Evolutionary conservation across 768 basidiomycete genomes (phyloP), one percentile per base, ranked within the genome.

Genomic region (Hygrophorus russula): DNA sequence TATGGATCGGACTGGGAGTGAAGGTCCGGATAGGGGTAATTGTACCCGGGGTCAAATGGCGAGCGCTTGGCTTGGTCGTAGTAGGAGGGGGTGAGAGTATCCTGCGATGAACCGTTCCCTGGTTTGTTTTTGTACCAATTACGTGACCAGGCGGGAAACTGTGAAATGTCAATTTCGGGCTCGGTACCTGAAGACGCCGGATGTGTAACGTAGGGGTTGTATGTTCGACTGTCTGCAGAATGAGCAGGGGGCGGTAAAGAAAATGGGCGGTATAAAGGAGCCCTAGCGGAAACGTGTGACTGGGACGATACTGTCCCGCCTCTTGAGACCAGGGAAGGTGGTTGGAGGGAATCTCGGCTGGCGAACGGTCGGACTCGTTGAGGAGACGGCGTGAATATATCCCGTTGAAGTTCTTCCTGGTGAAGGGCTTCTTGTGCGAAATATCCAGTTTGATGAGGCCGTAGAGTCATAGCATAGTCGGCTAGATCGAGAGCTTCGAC

Each of bases 401-500:
- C 28, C 41, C 33, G 42, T 41, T 28, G 40, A 53, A 44, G 13
- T 52, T 13, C 46, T 42, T 34, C 55, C 41, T 37, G 42, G 42
- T 28, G 40, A 53, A 44, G 13, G 53, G 14, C 46, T 42, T 34
- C 55, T 56, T 14, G 51, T 9, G 18, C 59, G 58, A 17, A 63
- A 60, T 34, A 55, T 49, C 3, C 48, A 33, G 19, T 55, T 52
- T 36, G 53, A 47, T 53, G 51, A 13, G 57, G 52, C 17, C 65
- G 60, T 17, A 80, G 64, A 14, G 74, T 74, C 47, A 56, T 61
- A 5, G 79, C 67, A 59, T 82, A 85, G 56, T 82, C 82, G 27
- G 80, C 80, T 17, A 85, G 67, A 59, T 85, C 82, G 43, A 82
- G 68, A 2, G 80, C 80, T 54, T 83, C 80, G 1, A 82, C 70